Conservation (phyloP, 805 yeast genomes). For the Nakazawaea wickerhamii region DNA sequence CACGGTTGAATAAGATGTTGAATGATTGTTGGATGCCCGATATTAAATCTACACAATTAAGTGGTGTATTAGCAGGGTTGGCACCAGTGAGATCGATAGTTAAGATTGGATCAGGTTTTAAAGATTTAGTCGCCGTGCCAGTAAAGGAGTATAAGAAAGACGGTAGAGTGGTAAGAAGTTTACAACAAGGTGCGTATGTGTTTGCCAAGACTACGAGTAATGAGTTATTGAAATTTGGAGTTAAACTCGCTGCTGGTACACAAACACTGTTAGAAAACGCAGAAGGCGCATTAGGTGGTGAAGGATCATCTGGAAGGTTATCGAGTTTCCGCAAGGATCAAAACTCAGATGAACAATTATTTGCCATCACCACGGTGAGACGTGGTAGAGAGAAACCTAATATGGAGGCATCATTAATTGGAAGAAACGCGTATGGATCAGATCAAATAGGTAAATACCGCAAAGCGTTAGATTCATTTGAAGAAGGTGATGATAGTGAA, state of each 20-base stretch:
- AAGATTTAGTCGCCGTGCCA: conserved; percentile 69
- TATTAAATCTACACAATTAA: conserved; percentile 72
- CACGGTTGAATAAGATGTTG: conserved; percentile 48
- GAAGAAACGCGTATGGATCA: conserved; percentile 2
- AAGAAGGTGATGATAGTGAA: conserved; percentile 25
- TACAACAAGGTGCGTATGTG: conserved; percentile 68
- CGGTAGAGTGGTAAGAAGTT: conserved; percentile 59
- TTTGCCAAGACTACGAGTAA: conserved; percentile 77
- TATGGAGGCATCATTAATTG: conserved; percentile 9
- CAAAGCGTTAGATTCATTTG: conserved; percentile 17
- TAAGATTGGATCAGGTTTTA: conserved; percentile 72
- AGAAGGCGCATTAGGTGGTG: conserved; percentile 75
- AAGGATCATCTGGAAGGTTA: conserved; percentile 49
- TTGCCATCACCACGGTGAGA: conserved; percentile 11
- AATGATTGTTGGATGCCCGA: conserved; percentile 85
- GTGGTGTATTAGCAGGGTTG: conserved; percentile 77
- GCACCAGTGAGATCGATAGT: conserved; percentile 77
- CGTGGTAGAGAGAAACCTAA: neutral
- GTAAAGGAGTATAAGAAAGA: conserved; percentile 69
- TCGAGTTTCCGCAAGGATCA: conserved; percentile 15
- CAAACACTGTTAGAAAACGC: conserved; percentile 75
- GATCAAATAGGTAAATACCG: conserved; percentile 1
- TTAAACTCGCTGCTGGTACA: conserved; percentile 81
- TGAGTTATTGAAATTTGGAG: conserved; percentile 77
- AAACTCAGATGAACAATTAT: conserved; percentile 12